Percentiles rank a stretch among this genome's conserved stretches.
Conservation (phyloP, 2,329 filamentous ascomycete genomes). For the Fusarium austroafricanum region DNA sequence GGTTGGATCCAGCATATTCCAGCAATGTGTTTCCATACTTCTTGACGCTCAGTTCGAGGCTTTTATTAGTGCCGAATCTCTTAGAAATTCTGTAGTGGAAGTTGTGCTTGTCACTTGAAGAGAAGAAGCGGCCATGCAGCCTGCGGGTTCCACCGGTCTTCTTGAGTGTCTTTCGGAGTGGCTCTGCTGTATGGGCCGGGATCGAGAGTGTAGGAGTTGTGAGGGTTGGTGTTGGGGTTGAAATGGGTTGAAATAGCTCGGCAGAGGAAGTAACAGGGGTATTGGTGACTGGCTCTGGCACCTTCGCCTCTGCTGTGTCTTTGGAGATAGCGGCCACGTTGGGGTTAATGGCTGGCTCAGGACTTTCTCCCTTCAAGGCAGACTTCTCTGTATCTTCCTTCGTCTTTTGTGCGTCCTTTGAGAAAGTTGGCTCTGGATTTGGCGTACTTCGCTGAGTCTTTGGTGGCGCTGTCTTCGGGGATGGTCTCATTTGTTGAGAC, state of each 20-base stretch:
- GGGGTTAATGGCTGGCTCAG: not conserved
- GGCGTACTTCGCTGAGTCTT: too few relatives aligned
- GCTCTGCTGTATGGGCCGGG: not conserved
- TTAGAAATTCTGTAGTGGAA: too few relatives aligned
- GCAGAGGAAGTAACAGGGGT: not conserved
- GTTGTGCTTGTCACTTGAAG: too few relatives aligned
- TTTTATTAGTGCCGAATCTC: too few relatives aligned
- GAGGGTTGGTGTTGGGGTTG: not conserved
- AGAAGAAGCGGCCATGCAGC: too few relatives aligned
- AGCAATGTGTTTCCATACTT: too few relatives aligned
- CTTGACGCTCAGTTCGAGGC: too few relatives aligned
- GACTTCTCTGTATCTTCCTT: not conserved
- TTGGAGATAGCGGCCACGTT: not conserved
- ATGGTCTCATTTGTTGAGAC: not conserved
- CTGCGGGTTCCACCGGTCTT: not conserved
- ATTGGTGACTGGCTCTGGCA: not conserved
- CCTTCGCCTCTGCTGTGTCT: not conserved
- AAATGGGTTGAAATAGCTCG: not conserved
- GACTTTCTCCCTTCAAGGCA: not conserved
- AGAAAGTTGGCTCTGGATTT: not conserved
- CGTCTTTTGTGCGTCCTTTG: not conserved
- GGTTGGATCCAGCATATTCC: too few relatives aligned
- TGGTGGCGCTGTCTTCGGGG: not conserved
- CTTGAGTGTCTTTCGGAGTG: not conserved
- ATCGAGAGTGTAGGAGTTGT: not conserved